These are phyloP conservation scores for Lophiotrema nucula DNA, from an alignment of 495 filamentous ascomycete genomes.

Conservation along the genomic window DNA sequence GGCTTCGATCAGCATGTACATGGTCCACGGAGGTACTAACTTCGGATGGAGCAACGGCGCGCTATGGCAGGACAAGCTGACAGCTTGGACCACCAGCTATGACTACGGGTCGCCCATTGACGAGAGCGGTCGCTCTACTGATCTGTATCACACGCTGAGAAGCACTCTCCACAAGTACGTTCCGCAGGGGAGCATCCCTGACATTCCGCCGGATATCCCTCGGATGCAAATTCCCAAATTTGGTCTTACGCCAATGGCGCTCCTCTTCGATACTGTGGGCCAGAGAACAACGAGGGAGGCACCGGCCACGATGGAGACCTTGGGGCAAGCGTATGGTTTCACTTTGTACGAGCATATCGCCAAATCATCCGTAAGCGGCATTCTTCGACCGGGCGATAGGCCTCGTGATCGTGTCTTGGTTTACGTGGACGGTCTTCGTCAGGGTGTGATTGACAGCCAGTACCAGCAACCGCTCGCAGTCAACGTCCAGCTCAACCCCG, in stretches of 20 bases:
- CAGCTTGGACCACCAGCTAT: conserved; percentile 47
- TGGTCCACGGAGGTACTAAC: conserved; percentile 51
- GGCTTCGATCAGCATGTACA: conserved; percentile 49
- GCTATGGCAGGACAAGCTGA: conserved; percentile 42
- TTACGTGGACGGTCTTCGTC: conserved; percentile 44
- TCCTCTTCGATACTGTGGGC: conserved; percentile 15
- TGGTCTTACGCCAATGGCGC: conserved; percentile 15
- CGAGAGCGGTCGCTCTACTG: conserved; percentile 48
- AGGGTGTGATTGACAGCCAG: conserved; percentile 48
- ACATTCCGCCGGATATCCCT: conserved; percentile 38
- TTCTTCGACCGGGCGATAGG: conserved; percentile 42
- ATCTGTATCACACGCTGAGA: conserved; percentile 44
- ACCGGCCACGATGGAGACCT: conserved; percentile 47
- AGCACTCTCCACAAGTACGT: conserved; percentile 43
- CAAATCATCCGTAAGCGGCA: conserved; percentile 32
- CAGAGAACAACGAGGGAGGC: not conserved
- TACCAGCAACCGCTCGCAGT: conserved; percentile 43
- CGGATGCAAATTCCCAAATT: conserved; percentile 37
- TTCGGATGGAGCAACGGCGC: conserved; percentile 50
- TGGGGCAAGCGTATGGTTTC: conserved; percentile 46
- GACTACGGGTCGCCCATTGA: conserved; percentile 51
- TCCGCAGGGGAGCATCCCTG: conserved; percentile 34
- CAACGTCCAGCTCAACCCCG: conserved; percentile 36
- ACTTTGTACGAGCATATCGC: conserved; percentile 45
- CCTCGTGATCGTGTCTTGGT: conserved; percentile 48